A percentile compares a stretch with the other conserved stretches of the same genome.
phyloP scores from a whole-genome alignment of 768 basidiomycete species.

The Trametes meyenii region DNA sequence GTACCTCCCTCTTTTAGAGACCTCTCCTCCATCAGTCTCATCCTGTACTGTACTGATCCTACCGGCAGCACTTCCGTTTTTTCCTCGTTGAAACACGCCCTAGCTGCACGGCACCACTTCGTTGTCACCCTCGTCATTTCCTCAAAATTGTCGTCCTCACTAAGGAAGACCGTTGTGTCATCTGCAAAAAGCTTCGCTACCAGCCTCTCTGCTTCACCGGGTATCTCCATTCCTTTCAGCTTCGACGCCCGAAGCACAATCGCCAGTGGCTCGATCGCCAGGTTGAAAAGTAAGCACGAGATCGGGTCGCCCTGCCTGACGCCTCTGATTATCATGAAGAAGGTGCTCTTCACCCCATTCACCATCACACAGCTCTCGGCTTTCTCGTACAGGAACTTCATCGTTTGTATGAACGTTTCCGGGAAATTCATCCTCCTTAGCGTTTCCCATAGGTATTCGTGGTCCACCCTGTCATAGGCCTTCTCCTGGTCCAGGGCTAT shows the following conservation, averaged over 20 bases:
- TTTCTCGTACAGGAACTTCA: constrained; percentile 30
- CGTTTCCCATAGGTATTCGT: constrained; percentile 20
- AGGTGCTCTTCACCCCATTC: constrained; percentile 35
- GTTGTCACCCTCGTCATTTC: not conserved
- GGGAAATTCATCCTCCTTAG: constrained; percentile 15
- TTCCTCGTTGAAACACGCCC: not conserved
- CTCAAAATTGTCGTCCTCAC: constrained; percentile 34
- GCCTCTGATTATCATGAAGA: constrained; percentile 35
- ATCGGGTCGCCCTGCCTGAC: constrained; percentile 42
- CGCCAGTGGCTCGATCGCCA: constrained; percentile 38
- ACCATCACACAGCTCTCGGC: constrained; percentile 38
- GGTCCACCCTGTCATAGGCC: constrained; percentile 6
- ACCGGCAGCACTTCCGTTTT: not conserved
- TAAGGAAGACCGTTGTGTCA: constrained; percentile 35
- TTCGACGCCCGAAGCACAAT: constrained; percentile 18
- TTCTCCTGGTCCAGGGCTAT: not conserved
- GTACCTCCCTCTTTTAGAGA: not conserved
- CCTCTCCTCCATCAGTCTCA: not conserved
- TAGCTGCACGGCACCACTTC: not conserved
- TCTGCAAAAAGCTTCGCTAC: constrained; percentile 33
- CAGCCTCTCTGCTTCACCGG: constrained; percentile 9
- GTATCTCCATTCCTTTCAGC: constrained; percentile 27
- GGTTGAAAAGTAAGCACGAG: constrained; percentile 37
- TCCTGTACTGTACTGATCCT: not conserved
- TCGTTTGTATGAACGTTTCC: constrained; percentile 23